Evolutionary conservation across 768 basidiomycete genomes (phyloP), one percentile per base, ranked within the genome.

Genomic region (Mrakia hoshinonis): DNA sequence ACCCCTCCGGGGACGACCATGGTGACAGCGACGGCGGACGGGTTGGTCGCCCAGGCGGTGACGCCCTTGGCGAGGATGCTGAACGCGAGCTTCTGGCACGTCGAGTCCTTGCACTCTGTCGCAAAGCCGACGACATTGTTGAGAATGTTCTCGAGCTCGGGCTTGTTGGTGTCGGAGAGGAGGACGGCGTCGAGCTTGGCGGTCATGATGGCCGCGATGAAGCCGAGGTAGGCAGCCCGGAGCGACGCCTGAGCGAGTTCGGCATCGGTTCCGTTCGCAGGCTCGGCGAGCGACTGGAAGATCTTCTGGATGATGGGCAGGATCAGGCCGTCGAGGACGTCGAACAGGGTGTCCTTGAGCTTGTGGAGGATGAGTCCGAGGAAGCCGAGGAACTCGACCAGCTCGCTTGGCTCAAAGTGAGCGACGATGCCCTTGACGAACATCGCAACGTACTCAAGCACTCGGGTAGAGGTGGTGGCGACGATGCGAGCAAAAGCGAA

Each of bases 301-400:
- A 97, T 89, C 76, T 96, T 91, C 18, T 86, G 80, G 74, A 87
- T 89, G 76, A 99, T 83, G 7, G 95, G 93, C 2, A 88, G 86
- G 67, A 97, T 85, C 46, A 98, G 85, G 76, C 94, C 87, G 77
- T 98, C 92, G 72, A 98, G 81, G 34, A 97, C 92, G 73, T 86
- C 84, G 75, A 90, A 89, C 80, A 97, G 86, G 76, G 92, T 89
- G 74, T 84, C 85, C 83, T 92, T 90, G 68, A 98, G 85, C 77
- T 90, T 90, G 79, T 95, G 92, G 66, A 94, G 88, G 67, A 97
- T 82, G 11, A 96, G 82, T 9, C 89, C 89, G 68, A 99, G 89
- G 82, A 99, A 98, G 76, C 88, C 89, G 84, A 98, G 88, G 76
- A 98, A 95, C 77, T 99, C 96, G 36, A 89, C 87, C 70, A 99